phyloP scores from a whole-genome alignment of 768 basidiomycete genomes.

The Glaciozyma antarctica region DNA sequence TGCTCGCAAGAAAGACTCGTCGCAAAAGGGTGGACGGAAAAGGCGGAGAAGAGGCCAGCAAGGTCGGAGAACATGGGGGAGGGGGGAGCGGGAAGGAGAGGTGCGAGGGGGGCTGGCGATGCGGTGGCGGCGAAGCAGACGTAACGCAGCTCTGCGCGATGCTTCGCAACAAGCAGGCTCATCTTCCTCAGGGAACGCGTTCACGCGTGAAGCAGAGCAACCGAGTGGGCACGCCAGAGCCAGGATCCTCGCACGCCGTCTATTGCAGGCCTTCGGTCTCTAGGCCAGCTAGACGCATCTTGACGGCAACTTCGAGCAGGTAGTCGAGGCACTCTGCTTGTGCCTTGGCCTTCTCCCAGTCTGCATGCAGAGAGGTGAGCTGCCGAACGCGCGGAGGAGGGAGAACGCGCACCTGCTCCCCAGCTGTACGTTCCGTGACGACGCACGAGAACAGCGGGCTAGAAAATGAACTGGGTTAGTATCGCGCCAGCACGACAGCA shows the following conservation, averaged over 20 bases:
- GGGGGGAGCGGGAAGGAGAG: too few relatives aligned
- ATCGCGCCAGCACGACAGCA: not conserved
- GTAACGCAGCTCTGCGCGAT: too few relatives aligned
- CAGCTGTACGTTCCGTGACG: constrained; percentile 40
- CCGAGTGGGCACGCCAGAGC: not conserved
- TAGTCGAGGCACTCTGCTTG: constrained; percentile 68
- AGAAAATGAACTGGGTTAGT: not conserved
- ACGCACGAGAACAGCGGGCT: constrained; percentile 29
- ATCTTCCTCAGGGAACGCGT: too few relatives aligned
- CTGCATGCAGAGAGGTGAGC: not conserved
- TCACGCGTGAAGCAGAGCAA: not conserved
- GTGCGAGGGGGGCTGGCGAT: too few relatives aligned
- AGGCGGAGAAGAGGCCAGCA: too few relatives aligned
- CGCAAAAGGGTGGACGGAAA: too few relatives aligned
- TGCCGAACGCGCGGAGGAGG: not conserved
- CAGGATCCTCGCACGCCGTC: not conserved
- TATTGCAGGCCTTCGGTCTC: constrained; percentile 18
- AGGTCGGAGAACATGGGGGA: too few relatives aligned
- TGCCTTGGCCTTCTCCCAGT: constrained; percentile 28
- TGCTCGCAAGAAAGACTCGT: too few relatives aligned
- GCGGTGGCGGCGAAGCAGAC: too few relatives aligned
- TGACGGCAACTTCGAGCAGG: constrained; percentile 72
- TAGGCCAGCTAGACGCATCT: constrained; percentile 34
- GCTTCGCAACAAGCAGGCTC: too few relatives aligned
- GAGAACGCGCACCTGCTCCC: constrained; percentile 42